Conservation (phyloP, 305 asterid genomes). For the Solanum aculeatissimum region DNA sequence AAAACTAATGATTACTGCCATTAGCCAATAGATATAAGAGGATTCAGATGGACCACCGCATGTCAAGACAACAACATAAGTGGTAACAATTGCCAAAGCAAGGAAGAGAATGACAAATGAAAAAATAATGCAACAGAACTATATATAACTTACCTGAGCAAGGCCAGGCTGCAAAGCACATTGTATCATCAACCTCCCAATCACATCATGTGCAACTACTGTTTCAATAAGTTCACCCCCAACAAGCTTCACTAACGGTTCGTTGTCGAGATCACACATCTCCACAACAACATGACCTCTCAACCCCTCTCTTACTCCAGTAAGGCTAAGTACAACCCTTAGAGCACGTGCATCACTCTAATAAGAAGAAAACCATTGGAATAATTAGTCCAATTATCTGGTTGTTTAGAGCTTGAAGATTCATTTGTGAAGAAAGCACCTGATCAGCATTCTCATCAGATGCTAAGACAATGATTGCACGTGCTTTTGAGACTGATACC, state of each 20-base stretch:
- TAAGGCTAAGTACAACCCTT: conserved; percentile 94
- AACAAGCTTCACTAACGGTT: conserved; percentile 97
- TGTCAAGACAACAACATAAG: background rate
- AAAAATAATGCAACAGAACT: conserved; percentile 1
- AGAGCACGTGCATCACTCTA: conserved; percentile 99
- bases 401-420: background rate
- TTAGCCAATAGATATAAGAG: background rate
- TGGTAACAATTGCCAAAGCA: background rate
- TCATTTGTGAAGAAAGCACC: conserved; percentile 29
- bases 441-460: conserved; percentile 98
- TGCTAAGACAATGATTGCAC: conserved; percentile 90
- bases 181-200: conserved; percentile 95
- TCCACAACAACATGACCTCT: conserved; percentile 96
- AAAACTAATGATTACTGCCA: background rate
- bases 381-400: background rate
- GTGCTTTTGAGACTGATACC: conserved; percentile 98
- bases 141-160: conserved; percentile 63
- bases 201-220: conserved; percentile 97
- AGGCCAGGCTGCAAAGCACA: conserved; percentile 99
- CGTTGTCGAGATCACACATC: conserved; percentile 98
- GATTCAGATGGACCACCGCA: background rate
- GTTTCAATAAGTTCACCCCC: conserved; percentile 96
- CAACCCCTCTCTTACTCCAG: conserved; percentile 89
- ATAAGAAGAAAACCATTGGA: conserved; percentile 17
- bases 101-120: background rate